Evolutionary conservation across 2,329 filamentous ascomycete genomes (phyloP), one percentile per base, ranked within the genome.

Genomic region (Epichloe brachyelytri): DNA sequence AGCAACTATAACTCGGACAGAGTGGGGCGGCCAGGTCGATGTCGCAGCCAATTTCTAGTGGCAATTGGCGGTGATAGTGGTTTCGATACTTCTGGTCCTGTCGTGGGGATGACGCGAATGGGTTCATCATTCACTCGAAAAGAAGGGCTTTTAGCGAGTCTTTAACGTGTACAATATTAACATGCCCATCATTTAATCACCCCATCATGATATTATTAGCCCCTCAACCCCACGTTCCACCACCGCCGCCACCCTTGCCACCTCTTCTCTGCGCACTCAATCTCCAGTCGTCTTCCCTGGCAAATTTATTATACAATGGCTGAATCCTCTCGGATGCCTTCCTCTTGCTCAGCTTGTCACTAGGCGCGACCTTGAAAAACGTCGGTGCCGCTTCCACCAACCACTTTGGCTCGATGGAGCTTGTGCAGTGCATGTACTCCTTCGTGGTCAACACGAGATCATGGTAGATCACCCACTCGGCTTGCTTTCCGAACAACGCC

Each of bases 371-470:
- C 77, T 95, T 95, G 81, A 97, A 98, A 73, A 97, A 98, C 0
- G 89, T 96, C 10, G 94, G 93, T n/a, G 94, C 93, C 12, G 90
- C 91, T 61, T 96, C 90, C 1, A 97, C 89, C 20, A 98, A 78
- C 82, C 82, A 85, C 63, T 95, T 95, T 8, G 93, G 91, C 69
- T 98, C 93, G 61, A 98, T 97, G 4, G 80, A 79, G 3, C 88
- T 95, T 14, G 89, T 93, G 64, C 81, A 87, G 62, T 95, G 90
- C 93, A 98, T 97, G 68, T 97, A 98, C 71, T 98, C 93, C 71
- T 95, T 91, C 22, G 86, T 94, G 22, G 93, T 98, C 60, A 97
- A 77, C 7, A 97, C 88, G 19, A 98, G 74, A 49, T 82, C 84
- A 63, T 96, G 85, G 65, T 95, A 98, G 51, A 98, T 87, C 36